A percentile compares a stretch with the other conserved stretches of the same genome.
phyloP scores from a whole-genome alignment of 495 filamentous ascomycete species.

The Neurospora tetraspora region DNA sequence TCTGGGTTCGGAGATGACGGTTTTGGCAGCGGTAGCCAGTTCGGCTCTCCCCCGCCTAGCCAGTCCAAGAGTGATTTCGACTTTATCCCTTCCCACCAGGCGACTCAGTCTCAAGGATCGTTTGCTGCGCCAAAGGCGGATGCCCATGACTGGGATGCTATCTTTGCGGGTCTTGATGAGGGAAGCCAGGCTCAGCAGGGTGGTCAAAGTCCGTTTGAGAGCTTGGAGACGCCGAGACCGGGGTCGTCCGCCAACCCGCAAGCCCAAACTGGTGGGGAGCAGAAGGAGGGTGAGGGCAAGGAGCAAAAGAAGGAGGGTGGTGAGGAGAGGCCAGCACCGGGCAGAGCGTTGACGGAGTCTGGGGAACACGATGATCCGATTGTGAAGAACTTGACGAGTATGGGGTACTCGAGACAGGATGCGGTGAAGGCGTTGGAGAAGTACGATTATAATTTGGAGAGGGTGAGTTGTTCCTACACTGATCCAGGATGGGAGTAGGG shows the following conservation, averaged over 20 bases:
- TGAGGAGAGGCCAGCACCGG: conserved; percentile 35
- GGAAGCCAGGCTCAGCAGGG: conserved; percentile 13
- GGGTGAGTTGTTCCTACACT: conserved; percentile 49
- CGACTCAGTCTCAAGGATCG: background rate
- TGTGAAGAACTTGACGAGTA: conserved; percentile 76
- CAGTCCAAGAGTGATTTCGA: conserved; percentile 44
- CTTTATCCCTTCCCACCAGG: conserved; percentile 21
- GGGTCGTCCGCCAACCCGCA: background rate
- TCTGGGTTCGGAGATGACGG: conserved; percentile 49
- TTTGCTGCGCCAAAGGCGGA: conserved; percentile 20
- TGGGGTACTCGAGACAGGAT: conserved; percentile 77
- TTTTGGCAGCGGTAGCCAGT: conserved; percentile 41
- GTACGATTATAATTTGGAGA: conserved; percentile 90
- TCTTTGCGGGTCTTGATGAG: conserved; percentile 72
- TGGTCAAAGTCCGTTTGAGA: background rate
- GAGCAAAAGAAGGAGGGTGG: conserved; percentile 17
- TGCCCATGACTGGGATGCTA: conserved; percentile 86
- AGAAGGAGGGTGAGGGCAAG: background rate
- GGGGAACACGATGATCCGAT: conserved; percentile 85
- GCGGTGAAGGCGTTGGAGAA: conserved; percentile 84
- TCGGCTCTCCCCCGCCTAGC: conserved; percentile 33
- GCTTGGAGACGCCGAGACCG: background rate
- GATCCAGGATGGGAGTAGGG: background rate
- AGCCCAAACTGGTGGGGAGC: background rate
- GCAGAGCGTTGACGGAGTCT: conserved; percentile 61